Percentiles rank a stretch among this genome's conserved stretches.
phyloP scores from a whole-genome alignment of 768 basidiomycete genomes.

The Butyriboletus loyo region DNA sequence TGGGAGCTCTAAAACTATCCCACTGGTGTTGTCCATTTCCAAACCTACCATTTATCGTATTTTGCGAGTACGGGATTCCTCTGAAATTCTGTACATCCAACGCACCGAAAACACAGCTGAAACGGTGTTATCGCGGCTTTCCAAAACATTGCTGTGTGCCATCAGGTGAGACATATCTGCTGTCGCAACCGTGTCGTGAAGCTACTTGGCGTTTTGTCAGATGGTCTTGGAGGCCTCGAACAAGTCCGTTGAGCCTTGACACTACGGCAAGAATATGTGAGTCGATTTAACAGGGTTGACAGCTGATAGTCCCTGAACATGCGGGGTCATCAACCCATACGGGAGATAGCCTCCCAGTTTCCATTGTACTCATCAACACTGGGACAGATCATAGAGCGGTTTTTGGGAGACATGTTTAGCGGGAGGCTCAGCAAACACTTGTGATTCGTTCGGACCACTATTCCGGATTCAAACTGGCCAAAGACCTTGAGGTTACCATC shows the following conservation, averaged over 20 bases:
- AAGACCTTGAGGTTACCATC: conserved; percentile 5
- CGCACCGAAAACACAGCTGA: conserved; percentile 5
- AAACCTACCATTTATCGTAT: background rate
- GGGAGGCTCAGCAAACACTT: background rate
- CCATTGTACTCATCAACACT: background rate
- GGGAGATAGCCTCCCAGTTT: background rate
- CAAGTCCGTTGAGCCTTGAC: background rate
- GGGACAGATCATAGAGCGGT: background rate
- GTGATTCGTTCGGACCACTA: background rate
- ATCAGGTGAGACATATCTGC: background rate
- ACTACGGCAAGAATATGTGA: background rate
- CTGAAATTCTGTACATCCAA: background rate
- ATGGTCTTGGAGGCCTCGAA: background rate
- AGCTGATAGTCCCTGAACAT: background rate
- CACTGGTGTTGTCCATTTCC: background rate
- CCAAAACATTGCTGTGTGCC: background rate
- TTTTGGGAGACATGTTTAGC: background rate
- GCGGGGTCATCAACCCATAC: background rate
- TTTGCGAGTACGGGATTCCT: background rate
- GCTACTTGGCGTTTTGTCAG: background rate
- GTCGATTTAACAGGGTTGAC: background rate
- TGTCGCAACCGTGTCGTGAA: background rate
- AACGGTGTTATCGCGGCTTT: conserved; percentile 7
- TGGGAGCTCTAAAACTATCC: background rate
- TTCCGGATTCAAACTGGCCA: background rate